Evolutionary conservation across 2,329 filamentous ascomycete species (phyloP), one percentile per base, ranked within the genome.

Genomic region (Diplodia sapinea): DNA sequence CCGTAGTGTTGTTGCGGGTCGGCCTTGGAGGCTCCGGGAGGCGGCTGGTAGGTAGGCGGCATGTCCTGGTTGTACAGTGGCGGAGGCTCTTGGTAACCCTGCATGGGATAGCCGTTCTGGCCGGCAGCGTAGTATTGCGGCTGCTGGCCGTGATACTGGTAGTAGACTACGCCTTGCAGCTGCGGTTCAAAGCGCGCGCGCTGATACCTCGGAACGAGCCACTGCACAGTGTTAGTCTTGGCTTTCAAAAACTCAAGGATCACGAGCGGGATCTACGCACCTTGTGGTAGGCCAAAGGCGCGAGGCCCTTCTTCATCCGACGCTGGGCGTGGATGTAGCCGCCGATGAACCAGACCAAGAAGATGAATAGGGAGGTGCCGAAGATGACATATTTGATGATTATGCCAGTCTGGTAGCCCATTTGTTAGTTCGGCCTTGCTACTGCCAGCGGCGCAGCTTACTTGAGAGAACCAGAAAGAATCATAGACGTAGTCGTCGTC

Each of bases 311-410:
- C 69, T 81, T 83, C 70, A 94, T 82, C 56, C 92, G 84, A 55
- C 80, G 79, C 76, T 87, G 87, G 55, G 91, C 92, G 78, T 94
- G 92, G 56, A 86, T 79, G 77, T 91, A 90, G 69, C 90, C 91
- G 68, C 87, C 82, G 65, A 91, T 71, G 73, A 93, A 82, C 82
- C 88, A 92, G 73, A 92, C 79, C 69, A 88, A 67, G 66, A 84
- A 68, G 72, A 67, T 15, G 20, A 66, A 31, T 17, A 91, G 81
- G 71, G 94, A 76, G 70, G 82, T 80, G 69, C 86, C 85, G 74
- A 94, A 87, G 69, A 94, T 79, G 56, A 85, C 83, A 87, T 91
- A 94, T 78, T 92, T 91, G 73, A 93, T 82, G 68, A 89, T 88
- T 67, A 85, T 79, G 67, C 87, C 89, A 43, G 83, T 85, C 88